Evolutionary conservation across 2,329 filamentous ascomycete genomes (phyloP).

Genomic region (Venturia nashicola): DNA sequence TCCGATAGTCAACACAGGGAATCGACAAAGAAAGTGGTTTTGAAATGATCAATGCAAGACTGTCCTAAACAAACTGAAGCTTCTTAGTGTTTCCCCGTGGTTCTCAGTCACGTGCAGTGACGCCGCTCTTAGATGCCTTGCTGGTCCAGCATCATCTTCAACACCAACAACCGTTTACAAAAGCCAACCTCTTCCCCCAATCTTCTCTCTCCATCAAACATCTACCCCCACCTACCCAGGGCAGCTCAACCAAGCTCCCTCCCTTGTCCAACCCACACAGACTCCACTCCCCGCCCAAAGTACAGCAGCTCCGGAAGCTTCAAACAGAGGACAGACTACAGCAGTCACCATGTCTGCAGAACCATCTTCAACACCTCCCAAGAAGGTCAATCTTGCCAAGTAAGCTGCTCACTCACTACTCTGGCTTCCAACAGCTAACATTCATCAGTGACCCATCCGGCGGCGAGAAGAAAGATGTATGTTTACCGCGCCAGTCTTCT

Average conservation of each 20-base stretch:
- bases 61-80: neutral
- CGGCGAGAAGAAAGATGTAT: slow-evolving; percentile 72
- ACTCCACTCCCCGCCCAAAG: neutral
- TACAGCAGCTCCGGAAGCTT: neutral
- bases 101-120: neutral
- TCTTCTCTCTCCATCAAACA: neutral
- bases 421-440: slow-evolving; percentile 28
- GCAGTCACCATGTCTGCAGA: slow-evolving; percentile 34
- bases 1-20: neutral
- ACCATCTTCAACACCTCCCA: slow-evolving; percentile 31
- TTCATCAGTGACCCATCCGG: slow-evolving; percentile 68
- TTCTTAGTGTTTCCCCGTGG: neutral
- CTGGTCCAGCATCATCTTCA: neutral
- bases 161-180: neutral
- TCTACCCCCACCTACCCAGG: neutral
- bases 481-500: slow-evolving; percentile 21
- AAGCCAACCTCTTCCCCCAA: neutral
- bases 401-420: slow-evolving; percentile 17
- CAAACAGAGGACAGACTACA: neutral
- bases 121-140: neutral
- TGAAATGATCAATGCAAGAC: neutral
- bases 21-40: neutral
- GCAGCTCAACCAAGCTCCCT: neutral
- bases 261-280: neutral
- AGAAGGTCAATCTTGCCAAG: slow-evolving; percentile 37